Evolutionary conservation across 805 yeast species (phyloP), one percentile per base, ranked within the genome.

Genomic region (Ogataea chonburiensis): DNA sequence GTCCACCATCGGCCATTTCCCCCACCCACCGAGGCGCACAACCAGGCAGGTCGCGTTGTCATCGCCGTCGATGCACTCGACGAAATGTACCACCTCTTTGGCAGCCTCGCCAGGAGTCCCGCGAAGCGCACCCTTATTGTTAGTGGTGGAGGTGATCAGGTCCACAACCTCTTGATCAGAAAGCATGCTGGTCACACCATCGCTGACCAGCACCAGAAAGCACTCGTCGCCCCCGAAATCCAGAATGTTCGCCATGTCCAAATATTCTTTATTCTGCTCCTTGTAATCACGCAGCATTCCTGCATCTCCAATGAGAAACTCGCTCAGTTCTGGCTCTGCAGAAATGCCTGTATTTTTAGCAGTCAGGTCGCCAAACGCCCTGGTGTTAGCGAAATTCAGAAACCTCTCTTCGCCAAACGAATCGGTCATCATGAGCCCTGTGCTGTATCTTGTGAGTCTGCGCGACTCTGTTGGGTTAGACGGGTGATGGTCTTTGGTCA

Each of bases 21-120:
- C 96, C 98, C 98, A 93, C 7, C 96, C 96, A 22, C 74, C 71
- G 38, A 93, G 65, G 41, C 94, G 67, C 8, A 91, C 61, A 4
- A 93, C 85, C 44, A 83, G 53, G 56, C 96, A 87, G 3, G 97
- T 87, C n/a, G 98, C 95, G 61, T 93, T 93, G 58, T 93, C 98
- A 52, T 86, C 88, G 2, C 95, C 93, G 10, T 95, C 95, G 7
- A 89, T 73, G 26, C 85, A 85, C 55, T 83, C 88, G 8, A 88
- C 82, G 57, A 80, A 93, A 50, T 79, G 73, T 9, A 91, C 77
- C 13, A 93, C 84, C 56, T 89, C 97, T 42, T 76, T 79, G 0
- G 97, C 89, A 23, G 94, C 86, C 28, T 66, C 73, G 50, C 86
- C 95, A 1, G 98, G 96, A 0, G 88, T 76, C 4, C 95, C 95